Evolutionary conservation across 2,329 filamentous ascomycete species (phyloP).

Genomic region (Aspergillus costaricaensis): DNA sequence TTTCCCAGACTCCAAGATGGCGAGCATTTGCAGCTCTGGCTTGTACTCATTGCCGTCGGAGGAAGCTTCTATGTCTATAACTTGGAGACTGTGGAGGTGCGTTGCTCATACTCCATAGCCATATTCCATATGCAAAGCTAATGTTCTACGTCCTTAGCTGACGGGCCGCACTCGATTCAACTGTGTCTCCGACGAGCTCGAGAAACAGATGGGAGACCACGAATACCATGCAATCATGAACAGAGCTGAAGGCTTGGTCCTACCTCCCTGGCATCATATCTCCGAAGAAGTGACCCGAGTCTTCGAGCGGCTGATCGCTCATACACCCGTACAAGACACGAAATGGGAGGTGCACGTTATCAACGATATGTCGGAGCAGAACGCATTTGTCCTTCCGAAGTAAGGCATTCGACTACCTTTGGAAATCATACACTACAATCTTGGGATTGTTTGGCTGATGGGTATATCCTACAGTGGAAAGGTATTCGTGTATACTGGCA

Average conservation of each 20-base stretch:
- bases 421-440: too few species aligned
- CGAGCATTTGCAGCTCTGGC: slow-evolving; percentile 17
- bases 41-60: slow-evolving; percentile 33
- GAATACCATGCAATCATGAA: slow-evolving; percentile 53
- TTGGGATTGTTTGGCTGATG: slow-evolving; percentile 7
- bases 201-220: slow-evolving; percentile 46
- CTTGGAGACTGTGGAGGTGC: slow-evolving; percentile 56
- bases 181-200: slow-evolving; percentile 49
- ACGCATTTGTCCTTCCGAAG: slow-evolving; percentile 66
- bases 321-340: slow-evolving; percentile 47
- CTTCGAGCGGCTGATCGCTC: slow-evolving; percentile 56
- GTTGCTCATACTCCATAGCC: slow-evolving; percentile 8
- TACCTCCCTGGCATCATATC: slow-evolving; percentile 41
- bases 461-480: slow-evolving; percentile 49
- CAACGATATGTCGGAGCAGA: slow-evolving; percentile 48
- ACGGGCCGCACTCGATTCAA: slow-evolving; percentile 63
- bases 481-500: slow-evolving; percentile 66
- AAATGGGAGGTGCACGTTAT: slow-evolving; percentile 64
- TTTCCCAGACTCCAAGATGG: not conserved
- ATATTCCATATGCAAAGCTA: not conserved
- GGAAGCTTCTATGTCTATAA: slow-evolving; percentile 58
- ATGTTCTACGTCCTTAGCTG: slow-evolving; percentile 34
- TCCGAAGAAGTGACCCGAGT: slow-evolving; percentile 52
- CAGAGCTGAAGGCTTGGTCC: slow-evolving; percentile 49
- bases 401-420: slow-evolving; percentile 22